Base-by-base conservation (phyloP, 768 basidiomycete species). In the Pulveroboletus sp. region DNA sequence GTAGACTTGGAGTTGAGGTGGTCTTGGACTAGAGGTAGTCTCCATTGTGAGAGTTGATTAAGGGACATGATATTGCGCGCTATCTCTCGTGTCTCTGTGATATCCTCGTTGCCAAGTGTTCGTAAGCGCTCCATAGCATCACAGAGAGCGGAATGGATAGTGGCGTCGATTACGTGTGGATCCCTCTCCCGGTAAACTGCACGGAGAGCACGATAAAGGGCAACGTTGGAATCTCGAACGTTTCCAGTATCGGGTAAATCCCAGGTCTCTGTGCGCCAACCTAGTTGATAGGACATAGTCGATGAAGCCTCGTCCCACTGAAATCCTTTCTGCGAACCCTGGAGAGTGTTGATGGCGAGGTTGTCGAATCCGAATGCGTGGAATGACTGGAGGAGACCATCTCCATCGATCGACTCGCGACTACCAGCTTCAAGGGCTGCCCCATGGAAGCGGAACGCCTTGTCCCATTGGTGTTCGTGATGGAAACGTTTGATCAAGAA, bases 211-310 rank as follows among this genome's bases (percentile, higher is more conserved):
- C 77, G 73, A 66, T 95, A 99, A 5, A 97, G 71, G 2, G 83
- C 70, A 13, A 78, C 74, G 21, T 80, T 81, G 8, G 81, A 66
- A 26, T 71, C 71, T 21, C 70, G 69, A 46, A 73, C 67, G 2
- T 68, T 67, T 9, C 69, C 55, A 0, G 74, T 72, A 43, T 88
- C 80, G 1, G 94, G 94, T 24, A 99, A 72, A 67, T 98, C 94
- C 96, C 96, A 99, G 1, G 84, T 86, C 53, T 88, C 90, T 0
- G 93, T 95, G 40, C 94, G 78, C 96, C 96, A 98, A 14, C 89
- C 96, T 1, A 97, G 74, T 36, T 82, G 78, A 66, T 92, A 93
- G 31, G 73, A 79, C 73, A 89, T 76, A 39, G 73, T 71, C 0
- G 79, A 69, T 14, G 75, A 63, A 24, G 53, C 59, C 13, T 54